phyloP scores from a whole-genome alignment of 116 monocot genomes.

The Iris pallida region DNA sequence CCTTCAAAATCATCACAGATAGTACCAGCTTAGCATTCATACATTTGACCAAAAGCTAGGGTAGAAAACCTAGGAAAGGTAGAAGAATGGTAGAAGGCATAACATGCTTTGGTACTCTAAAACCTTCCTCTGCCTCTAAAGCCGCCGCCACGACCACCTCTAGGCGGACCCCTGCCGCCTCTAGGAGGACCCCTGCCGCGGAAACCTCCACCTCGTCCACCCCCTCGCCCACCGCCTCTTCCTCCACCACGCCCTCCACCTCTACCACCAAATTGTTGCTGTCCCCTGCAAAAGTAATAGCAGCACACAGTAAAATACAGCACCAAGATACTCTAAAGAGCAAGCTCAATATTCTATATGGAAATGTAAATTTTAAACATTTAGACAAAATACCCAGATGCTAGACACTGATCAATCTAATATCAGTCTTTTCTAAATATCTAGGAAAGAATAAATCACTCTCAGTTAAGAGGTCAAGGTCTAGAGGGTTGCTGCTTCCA shows the following conservation, averaged over 20 bases:
- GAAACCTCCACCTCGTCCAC: constrained; percentile 29
- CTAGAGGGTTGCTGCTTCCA: too few species aligned
- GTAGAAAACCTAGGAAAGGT: too few species aligned
- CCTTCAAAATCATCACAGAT: too few species aligned
- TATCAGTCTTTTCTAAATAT: too few species aligned
- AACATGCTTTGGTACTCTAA: background rate
- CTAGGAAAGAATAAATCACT: too few species aligned
- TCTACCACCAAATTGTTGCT: constrained; percentile 18
- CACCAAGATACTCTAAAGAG: background rate
- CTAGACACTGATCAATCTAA: background rate
- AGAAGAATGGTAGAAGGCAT: too few species aligned
- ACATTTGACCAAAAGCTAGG: too few species aligned
- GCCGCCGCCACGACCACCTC: constrained; percentile 39
- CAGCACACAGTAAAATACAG: background rate
- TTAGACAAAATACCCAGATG: background rate
- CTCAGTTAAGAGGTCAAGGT: too few species aligned
- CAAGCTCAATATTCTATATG: background rate
- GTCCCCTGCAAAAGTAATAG: constrained; percentile 20
- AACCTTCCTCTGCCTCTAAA: constrained; percentile 49
- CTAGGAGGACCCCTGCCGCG: constrained; percentile 37
- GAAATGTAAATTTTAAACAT: background rate
- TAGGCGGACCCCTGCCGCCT: constrained; percentile 48
- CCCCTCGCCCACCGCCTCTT: constrained; percentile 16
- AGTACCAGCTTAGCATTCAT: too few species aligned
- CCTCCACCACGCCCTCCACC: constrained; percentile 58